These are phyloP conservation scores for Albizia julibrissin DNA, from an alignment of 306 rosid species.

Conservation along the genomic window DNA sequence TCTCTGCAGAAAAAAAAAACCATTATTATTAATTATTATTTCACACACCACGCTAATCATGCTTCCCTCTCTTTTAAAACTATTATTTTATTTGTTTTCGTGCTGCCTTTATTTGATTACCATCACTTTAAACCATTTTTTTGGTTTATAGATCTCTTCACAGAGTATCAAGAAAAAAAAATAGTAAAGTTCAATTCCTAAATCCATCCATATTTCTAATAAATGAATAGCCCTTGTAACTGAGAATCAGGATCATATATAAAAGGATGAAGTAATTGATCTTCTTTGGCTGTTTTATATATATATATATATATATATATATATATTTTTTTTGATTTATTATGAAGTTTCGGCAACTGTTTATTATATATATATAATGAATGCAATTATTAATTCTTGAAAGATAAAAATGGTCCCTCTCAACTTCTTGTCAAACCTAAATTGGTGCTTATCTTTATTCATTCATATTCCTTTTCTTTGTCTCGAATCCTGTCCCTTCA, in stretches of 20 bases:
- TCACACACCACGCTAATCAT: background rate
- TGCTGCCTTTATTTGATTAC: background rate
- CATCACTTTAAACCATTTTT: background rate
- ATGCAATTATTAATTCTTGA: background rate
- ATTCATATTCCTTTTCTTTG: background rate
- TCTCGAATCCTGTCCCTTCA: background rate
- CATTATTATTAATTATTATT: background rate
- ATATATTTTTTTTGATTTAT: too few species aligned
- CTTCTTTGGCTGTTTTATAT: background rate
- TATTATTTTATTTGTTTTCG: background rate
- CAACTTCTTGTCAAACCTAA: background rate
- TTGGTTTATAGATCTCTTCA: background rate
- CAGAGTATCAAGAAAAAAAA: background rate
- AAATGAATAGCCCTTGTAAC: background rate
- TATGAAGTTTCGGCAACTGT: background rate
- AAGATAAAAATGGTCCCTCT: background rate
- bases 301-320: too few species aligned
- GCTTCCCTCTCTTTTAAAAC: background rate
- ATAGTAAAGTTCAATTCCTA: background rate
- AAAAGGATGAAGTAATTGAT: background rate
- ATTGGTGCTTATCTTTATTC: background rate
- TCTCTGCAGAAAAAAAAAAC: background rate
- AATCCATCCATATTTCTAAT: background rate
- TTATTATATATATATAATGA: background rate
- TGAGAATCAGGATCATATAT: background rate